phyloP scores from a whole-genome alignment of 352 stramenopile species.

The Pythium folliculosum region DNA sequence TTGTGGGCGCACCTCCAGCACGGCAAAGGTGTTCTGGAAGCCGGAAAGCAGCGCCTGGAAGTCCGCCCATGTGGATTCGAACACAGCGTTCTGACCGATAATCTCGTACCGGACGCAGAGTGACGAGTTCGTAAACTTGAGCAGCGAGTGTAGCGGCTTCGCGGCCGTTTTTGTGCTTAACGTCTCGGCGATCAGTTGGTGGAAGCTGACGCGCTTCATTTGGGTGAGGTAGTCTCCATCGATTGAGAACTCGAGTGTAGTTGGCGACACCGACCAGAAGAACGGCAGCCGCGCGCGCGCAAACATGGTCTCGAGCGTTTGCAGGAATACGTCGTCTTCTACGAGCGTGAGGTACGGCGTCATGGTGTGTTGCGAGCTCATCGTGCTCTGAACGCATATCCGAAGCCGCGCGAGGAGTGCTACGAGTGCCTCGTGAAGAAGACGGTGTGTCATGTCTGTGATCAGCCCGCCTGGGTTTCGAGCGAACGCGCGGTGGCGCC shows the following conservation, averaged over 20 bases:
- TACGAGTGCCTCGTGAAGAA: slow-evolving; percentile 39
- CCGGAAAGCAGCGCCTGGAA: slow-evolving; percentile 64
- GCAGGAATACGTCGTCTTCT: slow-evolving; percentile 53
- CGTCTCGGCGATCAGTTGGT: slow-evolving; percentile 54
- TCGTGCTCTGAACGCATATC: slow-evolving; percentile 21
- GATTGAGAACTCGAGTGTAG: slow-evolving; percentile 59
- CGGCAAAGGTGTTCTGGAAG: slow-evolving; percentile 61
- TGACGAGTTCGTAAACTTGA: slow-evolving; percentile 59
- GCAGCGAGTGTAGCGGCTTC: slow-evolving; percentile 43
- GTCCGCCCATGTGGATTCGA: slow-evolving; percentile 52
- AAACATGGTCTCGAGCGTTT: slow-evolving; percentile 47
- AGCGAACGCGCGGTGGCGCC: slow-evolving; percentile 25
- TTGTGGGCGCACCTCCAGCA: slow-evolving; percentile 69
- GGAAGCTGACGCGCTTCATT: slow-evolving; percentile 45
- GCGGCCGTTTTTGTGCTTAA: slow-evolving; percentile 34
- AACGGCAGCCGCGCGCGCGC: slow-evolving; percentile 48
- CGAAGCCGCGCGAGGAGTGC: slow-evolving; percentile 40
- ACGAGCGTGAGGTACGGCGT: slow-evolving; percentile 51
- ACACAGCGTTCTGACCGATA: slow-evolving; percentile 50
- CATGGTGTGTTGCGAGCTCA: slow-evolving; percentile 33
- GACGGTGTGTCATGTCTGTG: slow-evolving; percentile 38
- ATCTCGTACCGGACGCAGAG: slow-evolving; percentile 63
- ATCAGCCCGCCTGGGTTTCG: slow-evolving; percentile 37
- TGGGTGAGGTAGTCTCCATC: slow-evolving; percentile 56
- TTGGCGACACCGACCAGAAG: slow-evolving; percentile 63